Evolutionary conservation across 306 rosid genomes (phyloP).

Genomic region (Urtica urens): DNA sequence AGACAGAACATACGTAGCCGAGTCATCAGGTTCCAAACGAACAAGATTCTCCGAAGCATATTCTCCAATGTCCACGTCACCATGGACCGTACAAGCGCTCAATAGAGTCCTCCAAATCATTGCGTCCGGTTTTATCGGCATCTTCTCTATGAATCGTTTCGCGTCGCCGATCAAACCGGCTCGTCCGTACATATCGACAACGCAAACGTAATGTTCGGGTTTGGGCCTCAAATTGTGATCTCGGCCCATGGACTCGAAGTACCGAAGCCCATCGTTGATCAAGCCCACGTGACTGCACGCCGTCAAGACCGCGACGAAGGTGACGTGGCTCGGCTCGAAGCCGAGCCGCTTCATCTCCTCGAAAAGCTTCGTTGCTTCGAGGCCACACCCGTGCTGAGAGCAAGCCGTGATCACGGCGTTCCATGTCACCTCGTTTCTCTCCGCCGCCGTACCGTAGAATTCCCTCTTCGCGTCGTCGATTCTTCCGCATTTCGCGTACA

Average conservation of each 20-base stretch:
- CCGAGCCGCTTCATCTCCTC: constrained; percentile 54
- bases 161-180: constrained; percentile 60
- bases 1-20: constrained; percentile 75
- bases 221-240: constrained; percentile 55
- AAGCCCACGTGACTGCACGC: constrained; percentile 91
- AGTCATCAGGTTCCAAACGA: constrained; percentile 70
- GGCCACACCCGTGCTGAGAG: constrained; percentile 75
- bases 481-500: constrained; percentile 74
- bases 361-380: constrained; percentile 55
- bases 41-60: constrained; percentile 69
- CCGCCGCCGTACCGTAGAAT: constrained; percentile 47
- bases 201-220: constrained; percentile 77
- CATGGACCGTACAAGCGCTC: constrained; percentile 63
- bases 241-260: constrained; percentile 64
- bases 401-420: constrained; percentile 79
- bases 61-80: constrained; percentile 69
- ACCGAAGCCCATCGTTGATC: constrained; percentile 61
- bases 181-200: constrained; percentile 78
- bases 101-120: constrained; percentile 81
- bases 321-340: constrained; percentile 57
- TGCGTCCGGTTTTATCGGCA: constrained; percentile 78
- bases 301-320: constrained; percentile 71
- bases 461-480: constrained; percentile 60
- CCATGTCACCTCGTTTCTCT: constrained; percentile 73
- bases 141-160: constrained; percentile 43